phyloP scores from a whole-genome alignment of 768 basidiomycete genomes.

The Leccinum pellstonianum region DNA sequence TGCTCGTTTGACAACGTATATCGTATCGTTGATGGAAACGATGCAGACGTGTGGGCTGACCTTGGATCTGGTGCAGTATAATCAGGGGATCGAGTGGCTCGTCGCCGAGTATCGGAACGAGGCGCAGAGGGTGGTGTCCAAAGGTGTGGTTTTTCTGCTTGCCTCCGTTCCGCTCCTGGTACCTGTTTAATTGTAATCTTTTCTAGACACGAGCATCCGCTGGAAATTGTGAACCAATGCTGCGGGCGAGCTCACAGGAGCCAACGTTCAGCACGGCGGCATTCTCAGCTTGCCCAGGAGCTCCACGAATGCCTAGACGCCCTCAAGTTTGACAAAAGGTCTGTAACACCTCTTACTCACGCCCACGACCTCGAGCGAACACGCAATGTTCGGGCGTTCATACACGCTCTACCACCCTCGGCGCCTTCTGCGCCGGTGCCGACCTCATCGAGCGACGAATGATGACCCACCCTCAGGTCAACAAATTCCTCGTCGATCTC shows the following conservation, averaged over 20 bases:
- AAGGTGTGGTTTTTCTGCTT: no score
- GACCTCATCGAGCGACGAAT: constrained; percentile 81
- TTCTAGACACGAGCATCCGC: no score
- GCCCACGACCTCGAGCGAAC: not conserved
- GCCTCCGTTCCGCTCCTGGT: no score
- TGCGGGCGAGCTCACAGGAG: constrained; percentile 48
- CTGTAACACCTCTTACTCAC: constrained; percentile 12
- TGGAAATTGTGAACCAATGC: constrained; percentile 30
- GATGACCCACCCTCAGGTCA: constrained; percentile 74
- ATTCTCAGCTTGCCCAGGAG: constrained; percentile 47
- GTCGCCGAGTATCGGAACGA: no score
- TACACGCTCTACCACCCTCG: constrained; percentile 78
- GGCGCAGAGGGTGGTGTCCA: no score
- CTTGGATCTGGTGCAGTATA: no score
- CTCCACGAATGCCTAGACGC: constrained; percentile 65
- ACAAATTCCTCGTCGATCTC: constrained; percentile 74
- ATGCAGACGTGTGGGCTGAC: no score
- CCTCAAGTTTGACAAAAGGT: constrained; percentile 68
- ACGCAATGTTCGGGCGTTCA: constrained; percentile 69
- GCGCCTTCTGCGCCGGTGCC: constrained; percentile 89
- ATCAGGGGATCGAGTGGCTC: no score
- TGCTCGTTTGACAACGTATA: no score
- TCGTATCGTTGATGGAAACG: no score
- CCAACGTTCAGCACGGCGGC: not conserved
- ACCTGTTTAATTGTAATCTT: no score